Conservation (phyloP, 352 stramenopile species). For the Phytophthora ramorum region DNA sequence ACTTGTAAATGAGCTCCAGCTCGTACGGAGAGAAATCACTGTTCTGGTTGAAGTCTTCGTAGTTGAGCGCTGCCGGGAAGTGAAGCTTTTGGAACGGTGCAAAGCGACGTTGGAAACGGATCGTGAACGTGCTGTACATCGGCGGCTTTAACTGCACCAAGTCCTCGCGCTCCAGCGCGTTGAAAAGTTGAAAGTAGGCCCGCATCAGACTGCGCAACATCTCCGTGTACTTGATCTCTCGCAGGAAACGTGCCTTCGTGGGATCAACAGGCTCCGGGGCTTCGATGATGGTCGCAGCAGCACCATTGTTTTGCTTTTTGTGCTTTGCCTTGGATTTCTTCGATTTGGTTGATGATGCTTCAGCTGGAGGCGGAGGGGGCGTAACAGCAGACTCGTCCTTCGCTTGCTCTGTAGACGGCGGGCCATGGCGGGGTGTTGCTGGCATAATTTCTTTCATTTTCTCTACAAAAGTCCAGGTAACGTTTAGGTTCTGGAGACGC, state of each 20-base stretch:
- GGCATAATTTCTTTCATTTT: slow-evolving; percentile 82
- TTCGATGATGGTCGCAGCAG: slow-evolving; percentile 5
- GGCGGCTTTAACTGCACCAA: slow-evolving; percentile 55
- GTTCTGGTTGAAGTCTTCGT: slow-evolving; percentile 80
- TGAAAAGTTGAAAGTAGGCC: slow-evolving; percentile 84
- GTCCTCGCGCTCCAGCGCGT: slow-evolving; percentile 73
- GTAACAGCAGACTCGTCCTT: slow-evolving; percentile 19
- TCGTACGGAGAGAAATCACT: slow-evolving; percentile 83
- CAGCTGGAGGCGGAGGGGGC: slow-evolving; percentile 9
- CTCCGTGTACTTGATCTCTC: slow-evolving; percentile 84
- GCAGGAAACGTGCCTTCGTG: slow-evolving; percentile 67
- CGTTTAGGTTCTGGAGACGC: slow-evolving; percentile 81
- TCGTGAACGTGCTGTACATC: slow-evolving; percentile 65
- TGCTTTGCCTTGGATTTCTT: slow-evolving; percentile 52
- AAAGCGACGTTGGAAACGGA: slow-evolving; percentile 86
- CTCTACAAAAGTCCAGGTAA: slow-evolving; percentile 85
- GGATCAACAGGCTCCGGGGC: slow-evolving; percentile 36
- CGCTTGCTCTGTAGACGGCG: slow-evolving; percentile 2
- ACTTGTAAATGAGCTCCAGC: slow-evolving; percentile 83
- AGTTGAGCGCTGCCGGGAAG: slow-evolving; percentile 70
- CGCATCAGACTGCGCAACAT: slow-evolving; percentile 77
- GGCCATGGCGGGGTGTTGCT: slow-evolving; percentile 15
- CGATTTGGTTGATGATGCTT: slow-evolving; percentile 26
- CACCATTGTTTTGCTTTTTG: slow-evolving; percentile 44
- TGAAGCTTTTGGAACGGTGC: slow-evolving; percentile 76